Base-by-base conservation (phyloP, 2,329 filamentous ascomycete genomes). In the Daldinia eschscholtzii region DNA sequence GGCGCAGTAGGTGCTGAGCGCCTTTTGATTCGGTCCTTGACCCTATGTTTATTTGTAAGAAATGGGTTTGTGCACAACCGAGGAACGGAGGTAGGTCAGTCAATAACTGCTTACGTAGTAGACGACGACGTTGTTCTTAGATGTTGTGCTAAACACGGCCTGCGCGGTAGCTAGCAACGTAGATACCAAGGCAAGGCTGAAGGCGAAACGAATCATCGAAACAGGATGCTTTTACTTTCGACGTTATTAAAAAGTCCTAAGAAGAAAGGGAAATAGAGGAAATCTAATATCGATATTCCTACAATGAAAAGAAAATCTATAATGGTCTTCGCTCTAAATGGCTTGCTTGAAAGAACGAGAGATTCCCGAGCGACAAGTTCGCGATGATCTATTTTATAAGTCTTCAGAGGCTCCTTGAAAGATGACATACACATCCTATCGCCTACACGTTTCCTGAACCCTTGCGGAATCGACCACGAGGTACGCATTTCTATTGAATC, bases 41-140 rank as follows among this genome's bases (percentile, higher is more conserved):
- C 82, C 82, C 81, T 83, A 61, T 57, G n/a, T 20, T 4, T 15
- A 2, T 15, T 15, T 5, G 13, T 23, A 20, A n/a, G 44, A 12
- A 35, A 18, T 42, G n/a, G 15, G n/a, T 13, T 3, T 13, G 2
- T 13, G 35, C 3, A 39, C 13, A 15, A 15, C 13, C 35, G 12
- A 15, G 13, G 35, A 39, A 39, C 13, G 12, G 2, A 39, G 33
- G 33, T 9, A 6, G 33, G 30, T 9, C 5, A 35, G 5, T 35
- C 20, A 23, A 15, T 13, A 12, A 52, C 10, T 0, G 26, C 75
- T 64, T 76, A 83, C 82, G 72, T 80, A 84, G 68, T 83, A 84
- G 3, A 83, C 76, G 6, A 77, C 82, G 37, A 83, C 76, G 68
- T 83, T 83, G 44, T 76, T 76, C 59, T 80, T 80, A 0, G 78